Base-by-base conservation (phyloP, 2,329 filamentous ascomycete species). In the Ciborinia camelliae region DNA sequence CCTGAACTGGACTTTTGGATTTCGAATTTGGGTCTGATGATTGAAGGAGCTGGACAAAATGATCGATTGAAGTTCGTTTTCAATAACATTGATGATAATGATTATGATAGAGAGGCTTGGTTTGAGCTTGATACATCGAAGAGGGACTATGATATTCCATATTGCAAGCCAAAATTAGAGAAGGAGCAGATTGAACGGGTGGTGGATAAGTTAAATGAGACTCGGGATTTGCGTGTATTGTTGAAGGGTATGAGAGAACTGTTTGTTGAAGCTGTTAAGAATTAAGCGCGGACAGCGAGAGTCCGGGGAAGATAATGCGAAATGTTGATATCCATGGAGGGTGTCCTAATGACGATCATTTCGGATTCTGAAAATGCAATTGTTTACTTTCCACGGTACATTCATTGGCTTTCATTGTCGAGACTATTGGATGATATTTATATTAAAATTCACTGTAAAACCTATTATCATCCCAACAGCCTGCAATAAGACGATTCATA, bases 1-100 rank as follows among this genome's bases (percentile, higher is more conserved):
- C 95, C 95, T 0, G 95, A 99, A 79, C 83, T 99, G 53, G 90
- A 93, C 71, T 98, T 98, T 75, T 99, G 95, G 95, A 90, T 96
- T 76, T 90, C 89, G 63, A 95, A 94, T 75, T 81, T 99, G 66
- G 93, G 94, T 65, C 77, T 98, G 75, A 83, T 90, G 67, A 96
- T 99, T 73, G 94, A 98, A 75, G 94, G 94, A 1, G 90, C 91
- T 0, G 93, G 91, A 1, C 85, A 86, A 74, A 88, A 91, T 68
- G 93, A 97, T 77, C 84, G 90, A 32, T 81, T 99, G 71, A 94
- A 94, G 77, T 97, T 99, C 76, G 85, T 95, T 2, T 99, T 92
- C 75, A 90, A 87, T 35, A 91, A 96, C 76, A 81, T 98, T 53
- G 87, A 96, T 74, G 92, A 96, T 79, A 86, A 87, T 72, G 89